Evolutionary conservation across 306 rosid species (phyloP).

Genomic region (Cucurbita argyrosperma): DNA sequence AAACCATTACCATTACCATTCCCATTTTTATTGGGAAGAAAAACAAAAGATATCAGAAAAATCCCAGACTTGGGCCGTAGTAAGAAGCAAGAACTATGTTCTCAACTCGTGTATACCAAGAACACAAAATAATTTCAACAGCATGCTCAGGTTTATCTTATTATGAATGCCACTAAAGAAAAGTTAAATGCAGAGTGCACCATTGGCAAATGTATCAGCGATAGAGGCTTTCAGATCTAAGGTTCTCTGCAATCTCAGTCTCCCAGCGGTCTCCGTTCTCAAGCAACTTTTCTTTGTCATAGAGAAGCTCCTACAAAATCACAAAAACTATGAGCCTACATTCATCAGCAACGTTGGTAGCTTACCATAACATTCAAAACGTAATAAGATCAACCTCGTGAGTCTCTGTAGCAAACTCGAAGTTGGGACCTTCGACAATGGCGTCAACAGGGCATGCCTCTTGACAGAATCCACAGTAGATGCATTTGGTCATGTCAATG

Average conservation of each 20-base stretch:
- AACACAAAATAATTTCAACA: conserved; percentile 6
- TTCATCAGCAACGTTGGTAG: background rate
- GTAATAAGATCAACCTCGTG: conserved; percentile 52
- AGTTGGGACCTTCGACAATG: conserved; percentile 98
- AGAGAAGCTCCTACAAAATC: conserved; percentile 73
- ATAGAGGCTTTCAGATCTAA: conserved; percentile 91
- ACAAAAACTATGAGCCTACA: background rate
- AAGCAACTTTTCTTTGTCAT: conserved; percentile 96
- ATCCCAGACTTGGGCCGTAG: background rate
- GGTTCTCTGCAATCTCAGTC: conserved; percentile 93
- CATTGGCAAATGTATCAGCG: conserved; percentile 35
- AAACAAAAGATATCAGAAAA: background rate
- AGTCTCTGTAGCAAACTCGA: conserved; percentile 88
- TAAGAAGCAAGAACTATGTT: background rate
- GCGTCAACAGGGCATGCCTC: conserved; percentile 99
- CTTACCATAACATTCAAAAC: background rate
- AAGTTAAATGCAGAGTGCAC: conserved; percentile 5
- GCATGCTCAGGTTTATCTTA: conserved; percentile 17
- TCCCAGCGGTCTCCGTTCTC: conserved; percentile 99
- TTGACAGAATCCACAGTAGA: conserved; percentile 99
- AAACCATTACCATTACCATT: background rate
- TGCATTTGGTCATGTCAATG: conserved; percentile 99
- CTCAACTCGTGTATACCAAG: background rate
- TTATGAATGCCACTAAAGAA: conserved; percentile 10
- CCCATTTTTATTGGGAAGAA: conserved; percentile 7